Percentiles rank a stretch among this genome's conserved stretches.
phyloP scores from a whole-genome alignment of 805 yeast species.

The Zygosaccharomyces bailii region DNA sequence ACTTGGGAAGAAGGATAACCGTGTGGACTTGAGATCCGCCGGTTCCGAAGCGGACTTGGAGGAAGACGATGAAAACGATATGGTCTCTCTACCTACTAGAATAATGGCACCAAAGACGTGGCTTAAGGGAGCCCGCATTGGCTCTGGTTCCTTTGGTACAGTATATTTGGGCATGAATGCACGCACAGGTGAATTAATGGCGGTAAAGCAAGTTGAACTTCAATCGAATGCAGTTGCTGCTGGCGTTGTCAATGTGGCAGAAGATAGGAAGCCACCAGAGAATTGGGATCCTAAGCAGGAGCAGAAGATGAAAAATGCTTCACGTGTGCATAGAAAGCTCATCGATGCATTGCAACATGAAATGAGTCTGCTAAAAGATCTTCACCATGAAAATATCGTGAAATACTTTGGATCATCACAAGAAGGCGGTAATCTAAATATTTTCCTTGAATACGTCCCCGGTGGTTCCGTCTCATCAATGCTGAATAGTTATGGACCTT shows the following conservation, averaged over 20 bases:
- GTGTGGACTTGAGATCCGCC: constrained; percentile 20
- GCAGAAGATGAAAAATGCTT: constrained; percentile 20
- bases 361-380: constrained; percentile 67
- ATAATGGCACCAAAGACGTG: constrained; percentile 69
- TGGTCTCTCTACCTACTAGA: constrained; percentile 30
- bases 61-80: constrained; percentile 39
- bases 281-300: constrained; percentile 22
- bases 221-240: constrained; percentile 44
- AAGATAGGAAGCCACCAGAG: constrained; percentile 18
- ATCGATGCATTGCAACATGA: constrained; percentile 80
- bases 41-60: constrained; percentile 20
- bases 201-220: constrained; percentile 88
- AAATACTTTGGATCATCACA: constrained; percentile 85
- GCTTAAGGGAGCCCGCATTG: constrained; percentile 91
- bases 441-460: constrained; percentile 73
- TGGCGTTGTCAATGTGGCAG: constrained; percentile 19
- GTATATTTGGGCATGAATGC: constrained; percentile 92
- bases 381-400: constrained; percentile 90
- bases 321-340: constrained; percentile 48
- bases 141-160: constrained; percentile 92
- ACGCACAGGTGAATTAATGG: constrained; percentile 91
- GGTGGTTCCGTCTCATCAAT: constrained; percentile 71
- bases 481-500: constrained; percentile 70
- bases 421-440: constrained; percentile 67
- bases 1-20: constrained; percentile 13